Evolutionary conservation across 2,329 filamentous ascomycete species (phyloP), one percentile per base, ranked within the genome.

Genomic region (Graphium sp.): DNA sequence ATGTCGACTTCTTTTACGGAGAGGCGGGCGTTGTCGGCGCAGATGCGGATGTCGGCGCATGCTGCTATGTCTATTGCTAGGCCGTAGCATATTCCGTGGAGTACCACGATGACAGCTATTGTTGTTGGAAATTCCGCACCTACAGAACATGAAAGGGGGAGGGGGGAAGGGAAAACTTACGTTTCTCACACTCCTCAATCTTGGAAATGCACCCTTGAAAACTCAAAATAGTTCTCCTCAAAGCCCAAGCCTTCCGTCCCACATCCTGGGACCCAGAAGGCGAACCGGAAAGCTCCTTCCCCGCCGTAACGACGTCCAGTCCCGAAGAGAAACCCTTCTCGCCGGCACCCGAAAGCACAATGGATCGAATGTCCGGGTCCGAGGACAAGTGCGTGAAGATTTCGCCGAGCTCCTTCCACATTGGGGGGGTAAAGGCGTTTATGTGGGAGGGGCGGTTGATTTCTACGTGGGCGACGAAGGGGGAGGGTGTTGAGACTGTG

Each of bases 141-240:
- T 8, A 14, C 2, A 13, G 5, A 14, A 27, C 16, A 16, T 15
- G 25, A 14, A 26, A 24, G 4, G 28, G 9, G 17, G 24, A 19
- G 30, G 6, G 14, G 21, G 23, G 11, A 32, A 14, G 23, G 20
- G 14, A 15, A 17, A 15, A 58, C 68, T 40, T 51, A 76, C 72
- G 83, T 55, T 95, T 95, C 54, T 89, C 80, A 52, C 87, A 95
- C 40, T 66, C 73, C 49, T 94, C 87, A 30, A 92, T 57, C 10
- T 73, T 65, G 2, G 62, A 64, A 36, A 98, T 73, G 42, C 74
- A 78, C 29, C 66, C 64, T 51, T 98, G 89, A 49, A 94, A 91
- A 36, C 82, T 72, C 35, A 63, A 52, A 33, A 95, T 74, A 47
- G 82, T 66, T 18, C 72, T 64, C 27, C 80, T 66, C 28, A 85